Evolutionary conservation across 306 rosid genomes (phyloP), one percentile per base, ranked within the genome.

Genomic region (Biancaea sappan): DNA sequence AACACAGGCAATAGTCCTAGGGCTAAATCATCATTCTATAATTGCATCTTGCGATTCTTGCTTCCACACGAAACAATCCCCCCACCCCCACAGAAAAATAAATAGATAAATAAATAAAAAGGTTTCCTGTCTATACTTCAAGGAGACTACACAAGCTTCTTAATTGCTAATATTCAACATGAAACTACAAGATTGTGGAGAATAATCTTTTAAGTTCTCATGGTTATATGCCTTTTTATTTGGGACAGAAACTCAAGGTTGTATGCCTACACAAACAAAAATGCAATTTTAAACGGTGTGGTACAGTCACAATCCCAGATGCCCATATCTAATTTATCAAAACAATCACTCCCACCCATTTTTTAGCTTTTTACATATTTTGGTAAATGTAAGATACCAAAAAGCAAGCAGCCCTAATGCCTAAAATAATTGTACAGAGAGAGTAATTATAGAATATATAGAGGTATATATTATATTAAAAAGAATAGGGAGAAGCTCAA

Each of bases 21-120:
- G 31, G 28, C 31, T 71, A 64, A 75, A 67, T 74, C 64, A 71
- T 71, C 16, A 52, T 52, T 52, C 69, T 75, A 65, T 56, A 52
- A 28, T 73, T 59, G 53, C 32, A 54, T 64, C 69, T 34, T 1
- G 8, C 26, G 28, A 63, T 56, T 50, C 77, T 75, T 26, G 60
- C 73, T 47, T 19, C 19, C 41, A n/a, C 65, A 4, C 6, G 8
- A 22, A n/a, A 24, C 26, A 74, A n/a, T n/a, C n/a, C n/a, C n/a
- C n/a, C n/a, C n/a, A n/a, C n/a, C n/a, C n/a, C n/a, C n/a, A n/a
- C n/a, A n/a, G n/a, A n/a, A n/a, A n/a, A n/a, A n/a, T n/a, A n/a
- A n/a, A n/a, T n/a, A n/a, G n/a, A n/a, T n/a, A 53, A 63, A 14
- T 12, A 61, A 18, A 10, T 40, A 51, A n/a, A n/a, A n/a, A n/a